A percentile compares a stretch with the other conserved stretches of the same genome.
These are phyloP conservation scores for Mortierella sp. DNA, from an alignment of 371 early-diverging fungal genomes.

Conservation along the genomic window DNA sequence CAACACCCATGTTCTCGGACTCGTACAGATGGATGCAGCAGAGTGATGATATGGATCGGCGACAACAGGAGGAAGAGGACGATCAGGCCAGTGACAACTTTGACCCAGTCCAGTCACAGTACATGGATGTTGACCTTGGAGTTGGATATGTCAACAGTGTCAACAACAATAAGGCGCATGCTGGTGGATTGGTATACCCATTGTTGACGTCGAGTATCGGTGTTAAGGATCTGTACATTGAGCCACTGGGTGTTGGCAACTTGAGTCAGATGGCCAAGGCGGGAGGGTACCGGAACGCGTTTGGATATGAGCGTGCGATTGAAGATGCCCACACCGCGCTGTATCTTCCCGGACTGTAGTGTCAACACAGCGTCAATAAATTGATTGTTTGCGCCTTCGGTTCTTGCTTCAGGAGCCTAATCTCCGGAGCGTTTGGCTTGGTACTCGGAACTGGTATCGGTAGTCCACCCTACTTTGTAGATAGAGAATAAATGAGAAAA, in stretches of 20 bases:
- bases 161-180: constrained; percentile 56
- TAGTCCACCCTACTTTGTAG: not conserved
- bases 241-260: constrained; percentile 29
- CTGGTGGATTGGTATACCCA: constrained; percentile 52
- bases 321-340: constrained; percentile 68
- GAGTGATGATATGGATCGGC: constrained; percentile 60
- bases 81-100: constrained; percentile 52
- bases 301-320: constrained; percentile 69
- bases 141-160: constrained; percentile 55
- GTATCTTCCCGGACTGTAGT: constrained; percentile 14
- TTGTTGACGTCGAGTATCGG: constrained; percentile 60
- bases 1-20: constrained; percentile 40
- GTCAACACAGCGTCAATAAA: not conserved
- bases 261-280: constrained; percentile 52
- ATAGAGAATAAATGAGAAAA: no score
- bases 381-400: not conserved
- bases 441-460: not conserved
- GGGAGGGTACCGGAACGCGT: constrained; percentile 69
- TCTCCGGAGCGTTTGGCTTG: not conserved
- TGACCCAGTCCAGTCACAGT: constrained; percentile 67
- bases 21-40: constrained; percentile 45
- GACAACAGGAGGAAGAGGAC: constrained; percentile 46
- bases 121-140: constrained; percentile 62
- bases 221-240: constrained; percentile 69
- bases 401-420: not conserved